These are phyloP conservation scores for Penicillium herquei DNA, from an alignment of 495 filamentous ascomycete genomes.

Conservation along the genomic window DNA sequence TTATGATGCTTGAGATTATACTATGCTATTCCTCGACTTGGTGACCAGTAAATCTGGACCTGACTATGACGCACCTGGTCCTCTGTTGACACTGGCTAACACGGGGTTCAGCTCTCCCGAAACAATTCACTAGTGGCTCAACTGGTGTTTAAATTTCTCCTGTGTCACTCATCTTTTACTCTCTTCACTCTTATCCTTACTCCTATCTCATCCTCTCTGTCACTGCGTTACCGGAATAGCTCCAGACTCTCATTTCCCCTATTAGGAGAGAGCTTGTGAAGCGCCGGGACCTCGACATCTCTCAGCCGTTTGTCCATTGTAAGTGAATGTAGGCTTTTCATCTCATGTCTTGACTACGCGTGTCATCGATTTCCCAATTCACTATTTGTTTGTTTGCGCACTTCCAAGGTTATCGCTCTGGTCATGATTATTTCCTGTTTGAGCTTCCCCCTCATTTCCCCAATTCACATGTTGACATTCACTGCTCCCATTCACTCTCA, in stretches of 20 bases:
- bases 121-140: background rate
- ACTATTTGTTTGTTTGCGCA: background rate
- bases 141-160: background rate
- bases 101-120: conserved; percentile 7
- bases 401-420: background rate
- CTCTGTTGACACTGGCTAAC: background rate
- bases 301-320: background rate
- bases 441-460: background rate
- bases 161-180: background rate
- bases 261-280: conserved; percentile 1
- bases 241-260: background rate
- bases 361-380: no score
- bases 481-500: no score
- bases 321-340: background rate
- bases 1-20: no score
- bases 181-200: background rate
- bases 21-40: no score
- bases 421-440: background rate
- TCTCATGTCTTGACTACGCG: no score
- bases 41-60: no score
- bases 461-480: background rate
- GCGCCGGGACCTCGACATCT: background rate
- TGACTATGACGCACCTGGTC: no score
- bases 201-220: background rate
- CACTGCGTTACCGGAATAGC: background rate